phyloP scores from a whole-genome alignment of 2,329 filamentous ascomycete species.

The Apiospora phragmitis region DNA sequence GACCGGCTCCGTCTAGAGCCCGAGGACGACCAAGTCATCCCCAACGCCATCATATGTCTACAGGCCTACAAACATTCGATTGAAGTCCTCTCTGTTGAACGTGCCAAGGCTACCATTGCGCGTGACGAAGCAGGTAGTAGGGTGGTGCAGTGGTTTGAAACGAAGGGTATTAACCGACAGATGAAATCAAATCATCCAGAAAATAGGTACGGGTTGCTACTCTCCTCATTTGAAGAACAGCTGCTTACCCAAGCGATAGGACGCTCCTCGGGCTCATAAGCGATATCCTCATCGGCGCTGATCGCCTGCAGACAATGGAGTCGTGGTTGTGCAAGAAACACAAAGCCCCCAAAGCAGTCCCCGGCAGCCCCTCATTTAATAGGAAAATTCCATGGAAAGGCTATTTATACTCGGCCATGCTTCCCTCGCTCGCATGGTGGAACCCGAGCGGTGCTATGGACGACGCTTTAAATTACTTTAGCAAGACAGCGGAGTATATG shows the following conservation, averaged over 20 bases:
- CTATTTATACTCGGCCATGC: background rate
- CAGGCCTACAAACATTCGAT: background rate
- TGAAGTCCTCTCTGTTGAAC: background rate
- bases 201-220: background rate
- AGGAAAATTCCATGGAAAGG: background rate
- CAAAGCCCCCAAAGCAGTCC: background rate
- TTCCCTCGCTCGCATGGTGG: background rate
- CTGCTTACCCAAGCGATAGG: background rate
- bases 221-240: background rate
- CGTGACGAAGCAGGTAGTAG: background rate
- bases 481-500: background rate
- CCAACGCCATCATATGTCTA: background rate
- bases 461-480: background rate
- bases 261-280: background rate
- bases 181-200: background rate
- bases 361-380: background rate
- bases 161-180: background rate
- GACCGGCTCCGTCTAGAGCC: background rate
- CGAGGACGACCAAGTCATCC: background rate
- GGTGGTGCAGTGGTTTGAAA: background rate
- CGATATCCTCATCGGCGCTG: background rate
- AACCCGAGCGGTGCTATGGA: background rate
- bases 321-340: background rate
- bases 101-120: background rate
- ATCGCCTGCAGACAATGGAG: background rate